Evolutionary conservation across 495 filamentous ascomycete species (phyloP).

Genomic region (Hypoxylon fuscum): DNA sequence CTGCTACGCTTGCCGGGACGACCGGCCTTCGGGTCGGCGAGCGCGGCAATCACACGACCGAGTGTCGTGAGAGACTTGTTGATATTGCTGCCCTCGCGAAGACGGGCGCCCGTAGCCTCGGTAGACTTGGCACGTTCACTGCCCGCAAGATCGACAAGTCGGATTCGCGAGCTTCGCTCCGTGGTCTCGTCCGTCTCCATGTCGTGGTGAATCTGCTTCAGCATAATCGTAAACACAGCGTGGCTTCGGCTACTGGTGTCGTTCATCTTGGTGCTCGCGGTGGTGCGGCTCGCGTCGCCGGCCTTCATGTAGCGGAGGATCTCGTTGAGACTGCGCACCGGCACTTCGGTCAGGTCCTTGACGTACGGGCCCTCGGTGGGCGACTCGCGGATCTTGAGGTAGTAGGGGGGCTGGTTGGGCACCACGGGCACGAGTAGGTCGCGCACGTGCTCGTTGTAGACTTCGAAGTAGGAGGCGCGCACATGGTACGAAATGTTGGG

Average conservation of each 20-base stretch:
- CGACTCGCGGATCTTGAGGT: conserved; percentile 97
- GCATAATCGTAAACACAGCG: conserved; percentile 95
- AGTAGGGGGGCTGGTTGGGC: conserved; percentile 77
- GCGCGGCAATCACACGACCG: conserved; percentile 94
- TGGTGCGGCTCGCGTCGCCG: conserved; percentile 87
- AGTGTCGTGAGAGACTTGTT: conserved; percentile 98
- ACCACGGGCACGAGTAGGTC: conserved; percentile 85
- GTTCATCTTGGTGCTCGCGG: conserved; percentile 99
- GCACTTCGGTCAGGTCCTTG: conserved; percentile 92
- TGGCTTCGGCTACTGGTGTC: conserved; percentile 94
- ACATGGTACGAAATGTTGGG: conserved; percentile 95
- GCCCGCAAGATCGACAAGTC: conserved; percentile 93
- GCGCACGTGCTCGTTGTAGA: conserved; percentile 99
- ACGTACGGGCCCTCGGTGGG: conserved; percentile 97
- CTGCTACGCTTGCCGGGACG: conserved; percentile 52
- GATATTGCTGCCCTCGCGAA: conserved; percentile 96
- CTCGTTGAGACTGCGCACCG: conserved; percentile 82
- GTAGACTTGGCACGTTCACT: conserved; percentile 95
- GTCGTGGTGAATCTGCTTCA: conserved; percentile 95
- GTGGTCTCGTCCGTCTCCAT: conserved; percentile 95
- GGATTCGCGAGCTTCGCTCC: conserved; percentile 90
- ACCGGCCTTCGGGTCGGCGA: conserved; percentile 80
- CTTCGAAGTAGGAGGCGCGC: conserved; percentile 97
- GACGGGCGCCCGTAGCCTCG: conserved; percentile 87
- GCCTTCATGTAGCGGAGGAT: conserved; percentile 89